These are phyloP conservation scores for Cucurbita moschata DNA, from an alignment of 306 rosid genomes.

Conservation along the genomic window DNA sequence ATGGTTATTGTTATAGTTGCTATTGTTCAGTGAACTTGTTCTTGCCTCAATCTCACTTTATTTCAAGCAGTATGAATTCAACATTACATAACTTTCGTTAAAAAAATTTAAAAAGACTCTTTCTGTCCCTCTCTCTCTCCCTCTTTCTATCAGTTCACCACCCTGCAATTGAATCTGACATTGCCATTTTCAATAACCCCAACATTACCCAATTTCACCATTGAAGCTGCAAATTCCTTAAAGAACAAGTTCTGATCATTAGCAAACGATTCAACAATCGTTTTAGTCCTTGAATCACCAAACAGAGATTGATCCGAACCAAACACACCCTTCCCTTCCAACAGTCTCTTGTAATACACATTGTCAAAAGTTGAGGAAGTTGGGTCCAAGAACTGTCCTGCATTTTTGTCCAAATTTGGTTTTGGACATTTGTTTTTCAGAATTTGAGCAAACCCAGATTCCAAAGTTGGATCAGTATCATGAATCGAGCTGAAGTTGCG, in stretches of 20 bases:
- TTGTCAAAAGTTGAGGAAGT: constrained; percentile 65
- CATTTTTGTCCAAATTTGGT: constrained; percentile 23
- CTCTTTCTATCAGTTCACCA: background rate
- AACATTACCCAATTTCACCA: constrained; percentile 55
- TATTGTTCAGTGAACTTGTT: background rate
- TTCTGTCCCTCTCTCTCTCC: background rate
- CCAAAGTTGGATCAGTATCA: constrained; percentile 42
- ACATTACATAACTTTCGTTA: background rate
- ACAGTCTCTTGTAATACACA: constrained; percentile 35
- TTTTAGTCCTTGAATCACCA: constrained; percentile 40
- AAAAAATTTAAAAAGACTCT: background rate
- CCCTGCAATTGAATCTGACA: constrained; percentile 39
- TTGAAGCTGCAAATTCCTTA: constrained; percentile 40
- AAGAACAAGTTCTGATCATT: constrained; percentile 45
- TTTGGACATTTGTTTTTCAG: constrained; percentile 33
- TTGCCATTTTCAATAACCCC: constrained; percentile 34
- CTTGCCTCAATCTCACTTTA: background rate
- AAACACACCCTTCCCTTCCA: constrained; percentile 44
- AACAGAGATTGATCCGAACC: constrained; percentile 52
- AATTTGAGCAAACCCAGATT: constrained; percentile 26
- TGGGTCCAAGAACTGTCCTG: constrained; percentile 45
- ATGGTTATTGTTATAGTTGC: background rate
- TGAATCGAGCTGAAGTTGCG: constrained; percentile 27
- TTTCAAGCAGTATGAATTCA: background rate
- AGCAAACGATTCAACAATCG: constrained; percentile 60